Evolutionary conservation across 179 eudicot species (phyloP).

Genomic region (Beta macrorhiza): DNA sequence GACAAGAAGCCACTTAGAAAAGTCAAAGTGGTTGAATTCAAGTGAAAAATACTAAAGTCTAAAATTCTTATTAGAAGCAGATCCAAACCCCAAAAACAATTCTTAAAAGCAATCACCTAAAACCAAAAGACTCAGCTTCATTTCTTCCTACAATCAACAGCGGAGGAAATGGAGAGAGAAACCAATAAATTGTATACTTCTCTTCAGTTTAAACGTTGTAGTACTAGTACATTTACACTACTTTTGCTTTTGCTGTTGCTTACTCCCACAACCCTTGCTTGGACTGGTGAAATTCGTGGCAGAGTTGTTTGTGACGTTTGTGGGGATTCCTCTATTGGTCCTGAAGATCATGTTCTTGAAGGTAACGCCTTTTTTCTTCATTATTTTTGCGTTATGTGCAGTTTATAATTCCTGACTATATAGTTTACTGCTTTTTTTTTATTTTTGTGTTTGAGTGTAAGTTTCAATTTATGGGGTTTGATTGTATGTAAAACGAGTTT

Average conservation of each 20-base stretch:
- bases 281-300: constrained; percentile 96
- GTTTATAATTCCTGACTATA: not conserved
- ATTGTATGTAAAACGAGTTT: not conserved
- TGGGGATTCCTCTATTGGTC: constrained; percentile 85
- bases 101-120: not conserved
- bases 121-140: not conserved
- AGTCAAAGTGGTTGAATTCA: too few species aligned
- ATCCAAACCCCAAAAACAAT: not conserved
- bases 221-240: not conserved
- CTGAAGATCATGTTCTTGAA: constrained; percentile 85
- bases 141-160: not conserved
- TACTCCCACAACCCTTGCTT: constrained; percentile 39
- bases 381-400: not conserved
- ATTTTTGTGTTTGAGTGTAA: not conserved
- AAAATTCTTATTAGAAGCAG: not conserved
- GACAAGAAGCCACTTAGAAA: too few species aligned
- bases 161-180: constrained; percentile 23
- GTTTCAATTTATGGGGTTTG: constrained; percentile 12
- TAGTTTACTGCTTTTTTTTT: not conserved
- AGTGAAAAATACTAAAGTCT: not conserved
- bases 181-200: not conserved
- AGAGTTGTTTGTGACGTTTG: constrained; percentile 97
- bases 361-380: constrained; percentile 33
- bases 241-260: constrained; percentile 16
- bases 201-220: not conserved